Evolutionary conservation across 306 rosid genomes (phyloP).

Genomic region (Casuarina equisetifolia): DNA sequence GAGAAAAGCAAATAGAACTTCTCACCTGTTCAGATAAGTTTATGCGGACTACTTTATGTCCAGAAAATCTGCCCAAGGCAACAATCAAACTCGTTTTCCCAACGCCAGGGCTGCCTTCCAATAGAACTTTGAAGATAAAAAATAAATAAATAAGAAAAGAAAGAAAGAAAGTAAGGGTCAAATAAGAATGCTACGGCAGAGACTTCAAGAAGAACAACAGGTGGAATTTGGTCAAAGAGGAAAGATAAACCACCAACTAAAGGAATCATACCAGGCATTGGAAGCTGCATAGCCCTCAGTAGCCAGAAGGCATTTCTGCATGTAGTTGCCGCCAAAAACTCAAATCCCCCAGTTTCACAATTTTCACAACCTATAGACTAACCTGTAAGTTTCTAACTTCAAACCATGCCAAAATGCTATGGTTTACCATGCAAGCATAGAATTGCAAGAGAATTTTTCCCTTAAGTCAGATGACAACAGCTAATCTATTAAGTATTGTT

Average conservation of each 20-base stretch:
- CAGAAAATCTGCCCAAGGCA: slow-evolving; percentile 79
- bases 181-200: slow-evolving; percentile 18
- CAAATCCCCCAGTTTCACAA: slow-evolving; percentile 55
- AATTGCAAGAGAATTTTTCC: not conserved
- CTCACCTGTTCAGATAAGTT: slow-evolving; percentile 94
- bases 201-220: slow-evolving; percentile 2
- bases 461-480: not conserved
- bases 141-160: too few species aligned
- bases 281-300: slow-evolving; percentile 93
- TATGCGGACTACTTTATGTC: slow-evolving; percentile 82
- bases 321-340: slow-evolving; percentile 83
- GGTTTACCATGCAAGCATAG: not conserved
- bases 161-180: slow-evolving; percentile 25
- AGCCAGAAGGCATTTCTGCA: slow-evolving; percentile 70
- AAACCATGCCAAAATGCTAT: not conserved
- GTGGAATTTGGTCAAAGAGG: not conserved
- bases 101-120: slow-evolving; percentile 99
- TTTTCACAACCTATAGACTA: slow-evolving; percentile 46
- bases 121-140: too few species aligned
- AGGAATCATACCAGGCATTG: slow-evolving; percentile 67
- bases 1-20: slow-evolving; percentile 1
- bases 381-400: slow-evolving; percentile 9
- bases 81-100: slow-evolving; percentile 94
- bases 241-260: slow-evolving; percentile 6
- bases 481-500: not conserved